Evolutionary conservation across 2,329 filamentous ascomycete genomes (phyloP).

Genomic region (Beauveria australis): DNA sequence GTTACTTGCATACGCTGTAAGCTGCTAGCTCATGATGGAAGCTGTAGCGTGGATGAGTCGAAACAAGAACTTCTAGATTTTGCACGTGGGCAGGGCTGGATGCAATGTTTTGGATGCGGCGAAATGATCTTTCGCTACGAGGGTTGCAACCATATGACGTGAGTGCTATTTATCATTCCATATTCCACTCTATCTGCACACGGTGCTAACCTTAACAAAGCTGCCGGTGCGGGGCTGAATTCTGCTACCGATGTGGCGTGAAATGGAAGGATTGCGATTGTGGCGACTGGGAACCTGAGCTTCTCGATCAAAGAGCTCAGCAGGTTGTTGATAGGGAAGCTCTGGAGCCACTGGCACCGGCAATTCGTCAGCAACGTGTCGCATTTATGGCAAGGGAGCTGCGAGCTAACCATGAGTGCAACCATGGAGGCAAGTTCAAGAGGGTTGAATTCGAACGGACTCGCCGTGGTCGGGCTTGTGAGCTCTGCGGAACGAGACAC

Average conservation of each 20-base stretch:
- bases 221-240: slow-evolving; percentile 8
- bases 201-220: background rate
- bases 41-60: slow-evolving; percentile 3
- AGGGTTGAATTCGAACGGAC: background rate
- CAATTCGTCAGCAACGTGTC: slow-evolving; percentile 2
- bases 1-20: slow-evolving; percentile 10
- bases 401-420: slow-evolving; percentile 5
- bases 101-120: slow-evolving; percentile 10
- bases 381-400: slow-evolving; percentile 7
- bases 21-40: slow-evolving; percentile 1
- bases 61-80: slow-evolving; percentile 1
- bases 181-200: background rate
- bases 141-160: slow-evolving; percentile 13
- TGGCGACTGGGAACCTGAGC: slow-evolving; percentile 10
- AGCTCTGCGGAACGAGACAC: slow-evolving; percentile 5
- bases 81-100: slow-evolving; percentile 2
- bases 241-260: slow-evolving; percentile 12
- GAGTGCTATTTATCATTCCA: background rate
- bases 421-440: slow-evolving; percentile 7
- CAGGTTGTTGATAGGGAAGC: slow-evolving; percentile 11
- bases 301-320: slow-evolving; percentile 10
- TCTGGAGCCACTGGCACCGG: slow-evolving; percentile 7
- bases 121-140: slow-evolving; percentile 9
- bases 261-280: slow-evolving; percentile 10
- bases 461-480: background rate